These are phyloP conservation scores for Wickerhamomyces alni DNA, from an alignment of 805 yeast genomes.

Conservation along the genomic window DNA sequence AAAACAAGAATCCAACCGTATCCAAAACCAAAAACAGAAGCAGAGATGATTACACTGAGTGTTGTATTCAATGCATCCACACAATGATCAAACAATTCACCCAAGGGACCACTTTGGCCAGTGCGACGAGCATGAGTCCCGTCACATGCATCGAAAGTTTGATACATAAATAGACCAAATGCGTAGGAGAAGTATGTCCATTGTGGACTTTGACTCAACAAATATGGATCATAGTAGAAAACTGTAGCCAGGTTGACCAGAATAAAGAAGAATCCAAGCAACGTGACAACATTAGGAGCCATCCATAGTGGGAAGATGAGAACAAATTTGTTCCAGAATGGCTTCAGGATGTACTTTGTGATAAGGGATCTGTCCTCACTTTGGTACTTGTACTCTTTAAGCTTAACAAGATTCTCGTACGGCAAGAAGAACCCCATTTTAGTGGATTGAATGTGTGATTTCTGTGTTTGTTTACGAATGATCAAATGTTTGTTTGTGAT, in stretches of 20 bases:
- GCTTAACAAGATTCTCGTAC: slow-evolving; percentile 38
- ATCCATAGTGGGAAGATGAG: slow-evolving; percentile 72
- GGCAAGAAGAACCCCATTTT: slow-evolving; percentile 74
- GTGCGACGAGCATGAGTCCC: slow-evolving; percentile 94
- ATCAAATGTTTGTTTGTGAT: too few relatives aligned
- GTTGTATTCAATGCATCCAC: slow-evolving; percentile 73
- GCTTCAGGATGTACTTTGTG: slow-evolving; percentile 70
- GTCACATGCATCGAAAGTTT: slow-evolving; percentile 94
- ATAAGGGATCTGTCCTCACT: slow-evolving; percentile 78
- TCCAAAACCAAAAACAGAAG: slow-evolving; percentile 74
- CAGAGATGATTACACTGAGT: slow-evolving; percentile 66
- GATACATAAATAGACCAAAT: slow-evolving; percentile 79
- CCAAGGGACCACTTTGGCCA: slow-evolving; percentile 91
- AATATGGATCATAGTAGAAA: slow-evolving; percentile 66
- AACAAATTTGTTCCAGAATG: slow-evolving; percentile 75
- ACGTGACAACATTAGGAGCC: slow-evolving; percentile 91
- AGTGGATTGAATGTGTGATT: too few relatives aligned
- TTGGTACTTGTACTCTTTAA: slow-evolving; percentile 48
- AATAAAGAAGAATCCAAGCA: slow-evolving; percentile 71
- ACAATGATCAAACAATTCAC: slow-evolving; percentile 92
- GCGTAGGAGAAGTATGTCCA: slow-evolving; percentile 81
- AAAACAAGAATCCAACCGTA: slow-evolving; percentile 53
- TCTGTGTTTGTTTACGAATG: neutral
- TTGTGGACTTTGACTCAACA: slow-evolving; percentile 53
- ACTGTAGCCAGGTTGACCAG: slow-evolving; percentile 57